Conservation (phyloP, 768 basidiomycete species). For the Leucogyrophana mollusca region DNA sequence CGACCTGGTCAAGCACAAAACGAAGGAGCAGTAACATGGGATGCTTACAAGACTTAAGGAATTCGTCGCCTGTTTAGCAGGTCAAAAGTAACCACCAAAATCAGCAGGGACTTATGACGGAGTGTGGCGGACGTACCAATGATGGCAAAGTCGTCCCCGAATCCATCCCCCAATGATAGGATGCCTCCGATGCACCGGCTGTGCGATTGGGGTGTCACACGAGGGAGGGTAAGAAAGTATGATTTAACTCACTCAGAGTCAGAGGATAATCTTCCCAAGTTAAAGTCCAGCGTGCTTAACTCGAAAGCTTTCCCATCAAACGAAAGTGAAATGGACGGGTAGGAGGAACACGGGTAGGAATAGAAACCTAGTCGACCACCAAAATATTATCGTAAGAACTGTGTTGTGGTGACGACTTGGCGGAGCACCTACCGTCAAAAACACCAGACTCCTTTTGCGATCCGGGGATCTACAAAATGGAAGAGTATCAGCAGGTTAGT, state of each 20-base stretch:
- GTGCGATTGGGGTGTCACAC: not conserved
- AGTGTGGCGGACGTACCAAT: slow-evolving; percentile 38
- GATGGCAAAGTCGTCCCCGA: slow-evolving; percentile 55
- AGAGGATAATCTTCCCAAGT: slow-evolving; percentile 41
- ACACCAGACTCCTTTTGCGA: slow-evolving; percentile 23
- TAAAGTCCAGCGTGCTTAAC: slow-evolving; percentile 52
- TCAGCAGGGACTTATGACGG: not conserved
- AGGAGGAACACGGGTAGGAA: slow-evolving; percentile 49
- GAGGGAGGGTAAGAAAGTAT: not conserved
- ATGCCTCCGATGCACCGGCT: slow-evolving; percentile 60
- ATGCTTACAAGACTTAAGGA: slow-evolving; percentile 64
- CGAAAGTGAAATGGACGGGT: slow-evolving; percentile 37
- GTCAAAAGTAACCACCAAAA: slow-evolving; percentile 14
- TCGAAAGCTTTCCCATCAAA: slow-evolving; percentile 42
- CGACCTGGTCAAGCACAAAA: slow-evolving; percentile 7
- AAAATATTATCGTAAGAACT: too few species aligned
- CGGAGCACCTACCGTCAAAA: too few species aligned
- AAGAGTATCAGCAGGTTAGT: not conserved
- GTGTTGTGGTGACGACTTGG: too few species aligned
- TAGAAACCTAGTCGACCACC: slow-evolving; percentile 53
- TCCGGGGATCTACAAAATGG: slow-evolving; percentile 47
- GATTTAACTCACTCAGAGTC: slow-evolving; percentile 32
- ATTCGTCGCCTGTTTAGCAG: slow-evolving; percentile 45
- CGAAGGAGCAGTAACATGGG: not conserved
- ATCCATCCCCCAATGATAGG: slow-evolving; percentile 41